A percentile compares a stretch with the other conserved stretches of the same genome.
These are phyloP conservation scores for Globisporangium abappressorium DNA, from an alignment of 352 stramenopile species.

Conservation along the genomic window DNA sequence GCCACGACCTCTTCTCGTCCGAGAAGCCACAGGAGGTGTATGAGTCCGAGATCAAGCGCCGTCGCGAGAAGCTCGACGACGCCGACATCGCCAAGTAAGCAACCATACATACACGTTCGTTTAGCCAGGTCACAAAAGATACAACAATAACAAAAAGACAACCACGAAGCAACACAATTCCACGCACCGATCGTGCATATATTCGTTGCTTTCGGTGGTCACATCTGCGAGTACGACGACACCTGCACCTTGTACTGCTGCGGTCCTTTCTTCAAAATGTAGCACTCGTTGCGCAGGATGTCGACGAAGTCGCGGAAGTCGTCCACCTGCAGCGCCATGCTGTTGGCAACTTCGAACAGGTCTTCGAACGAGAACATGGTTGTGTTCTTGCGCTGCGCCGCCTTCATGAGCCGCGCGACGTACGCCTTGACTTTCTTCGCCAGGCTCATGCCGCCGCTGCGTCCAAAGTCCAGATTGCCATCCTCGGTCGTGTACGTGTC, in stretches of 20 bases:
- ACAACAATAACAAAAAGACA: not conserved
- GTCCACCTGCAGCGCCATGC: constrained; percentile 70
- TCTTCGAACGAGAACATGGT: constrained; percentile 78
- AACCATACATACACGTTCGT: not conserved
- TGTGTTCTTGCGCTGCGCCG: constrained; percentile 51
- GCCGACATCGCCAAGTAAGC: constrained; percentile 23
- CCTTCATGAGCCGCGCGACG: constrained; percentile 72
- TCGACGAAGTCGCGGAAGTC: constrained; percentile 85
- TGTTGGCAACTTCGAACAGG: constrained; percentile 66
- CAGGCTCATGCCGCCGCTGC: constrained; percentile 64
- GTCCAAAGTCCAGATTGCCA: constrained; percentile 85
- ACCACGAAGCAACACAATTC: not conserved
- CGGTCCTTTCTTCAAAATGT: constrained; percentile 80
- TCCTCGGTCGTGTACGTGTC: constrained; percentile 89
- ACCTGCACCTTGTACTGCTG: constrained; percentile 78
- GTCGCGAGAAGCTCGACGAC: constrained; percentile 63
- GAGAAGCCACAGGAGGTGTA: constrained; percentile 80
- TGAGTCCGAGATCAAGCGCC: constrained; percentile 63
- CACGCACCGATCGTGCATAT: not conserved
- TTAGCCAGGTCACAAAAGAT: not conserved
- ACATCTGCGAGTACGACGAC: constrained; percentile 40
- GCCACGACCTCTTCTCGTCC: constrained; percentile 83
- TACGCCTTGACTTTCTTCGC: constrained; percentile 82
- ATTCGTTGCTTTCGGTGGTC: not conserved
- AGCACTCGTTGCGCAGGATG: constrained; percentile 84